Base-by-base conservation (phyloP, 2,329 filamentous ascomycete genomes). In the Saccharata proteae region DNA sequence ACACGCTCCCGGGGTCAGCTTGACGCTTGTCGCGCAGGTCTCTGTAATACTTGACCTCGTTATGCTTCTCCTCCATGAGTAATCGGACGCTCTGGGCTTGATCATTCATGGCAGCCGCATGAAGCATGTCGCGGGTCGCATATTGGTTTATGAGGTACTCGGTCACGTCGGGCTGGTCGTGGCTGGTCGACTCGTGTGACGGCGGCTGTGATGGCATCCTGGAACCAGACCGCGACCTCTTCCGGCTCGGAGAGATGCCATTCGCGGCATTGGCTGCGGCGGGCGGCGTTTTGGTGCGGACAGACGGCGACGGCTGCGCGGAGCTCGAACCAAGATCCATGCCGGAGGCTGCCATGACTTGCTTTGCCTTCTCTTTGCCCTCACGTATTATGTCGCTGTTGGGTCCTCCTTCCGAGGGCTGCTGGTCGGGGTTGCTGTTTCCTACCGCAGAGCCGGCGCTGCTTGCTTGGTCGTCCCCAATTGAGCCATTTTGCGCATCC, bases 1-100 rank as follows among this genome's bases (percentile, higher is more conserved):
- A 78, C 17, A 78, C 55, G 8, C 66, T 62, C 22, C 64, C 71
- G 11, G 74, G 71, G 41, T 74, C 64, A 37, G 61, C 48, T 27
- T 67, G 61, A 26, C 68, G 62, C 30, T 69, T 60, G 66, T 73
- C 56, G 66, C 80, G 59, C 65, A 84, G 38, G 75, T 64, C 42
- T 61, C 67, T 42, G 62, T 88, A 84, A 49, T 83, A 77, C 38
- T 77, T 69, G 37, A 75, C 69, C 56, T 80, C 77, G 29, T 71
- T 64, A 41, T 71, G 71, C 58, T 77, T 79, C 42, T 72, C 64
- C 42, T 67, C 66, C 41, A 77, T 68, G 34, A 76, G 40, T 12
- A 51, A 44, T 20, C 50, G 47, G 22, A 50, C 52, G 25, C 55
- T 52, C 18, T 57, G 49, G 18, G 54, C 51, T 38, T 67, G 64